Evolutionary conservation across 2,329 filamentous ascomycete genomes (phyloP).

Genomic region (Nothophaeocryptopus gaeumannii): DNA sequence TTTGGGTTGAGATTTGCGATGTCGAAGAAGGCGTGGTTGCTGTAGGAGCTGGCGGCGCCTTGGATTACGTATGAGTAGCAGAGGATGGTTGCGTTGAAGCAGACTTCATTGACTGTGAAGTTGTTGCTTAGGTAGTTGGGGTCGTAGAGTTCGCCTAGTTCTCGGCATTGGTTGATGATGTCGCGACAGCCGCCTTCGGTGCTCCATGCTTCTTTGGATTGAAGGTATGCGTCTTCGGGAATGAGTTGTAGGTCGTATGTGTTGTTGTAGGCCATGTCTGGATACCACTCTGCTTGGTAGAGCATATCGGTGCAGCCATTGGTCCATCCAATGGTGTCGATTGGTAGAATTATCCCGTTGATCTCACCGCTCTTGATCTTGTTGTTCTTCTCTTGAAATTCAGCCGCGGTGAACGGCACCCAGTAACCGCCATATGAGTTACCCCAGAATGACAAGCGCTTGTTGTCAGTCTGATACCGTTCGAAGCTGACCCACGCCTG

Average conservation of each 20-base stretch:
- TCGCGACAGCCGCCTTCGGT: conserved; percentile 49
- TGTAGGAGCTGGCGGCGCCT: conserved; percentile 10
- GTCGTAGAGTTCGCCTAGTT: conserved; percentile 47
- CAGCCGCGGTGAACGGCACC: conserved; percentile 58
- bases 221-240: conserved; percentile 42
- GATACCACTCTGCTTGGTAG: conserved; percentile 56
- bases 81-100: conserved; percentile 31
- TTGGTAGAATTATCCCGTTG: conserved; percentile 50
- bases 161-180: conserved; percentile 52
- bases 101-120: conserved; percentile 40
- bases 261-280: conserved; percentile 59
- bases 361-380: conserved; percentile 41
- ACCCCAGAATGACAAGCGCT: conserved; percentile 22
- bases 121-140: conserved; percentile 46
- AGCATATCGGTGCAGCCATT: conserved; percentile 68
- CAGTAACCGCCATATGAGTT: conserved; percentile 54
- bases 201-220: conserved; percentile 43
- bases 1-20: conserved; percentile 25
- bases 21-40: conserved; percentile 24
- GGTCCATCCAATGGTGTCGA: conserved; percentile 63
- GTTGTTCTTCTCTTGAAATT: conserved; percentile 59
- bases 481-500: conserved; percentile 47
- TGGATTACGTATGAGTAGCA: conserved; percentile 18
- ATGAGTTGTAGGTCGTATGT: conserved; percentile 61
- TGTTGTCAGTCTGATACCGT: conserved; percentile 16